Base-by-base conservation (phyloP, 441 rosid genomes). In the Capsella rubella region DNA sequence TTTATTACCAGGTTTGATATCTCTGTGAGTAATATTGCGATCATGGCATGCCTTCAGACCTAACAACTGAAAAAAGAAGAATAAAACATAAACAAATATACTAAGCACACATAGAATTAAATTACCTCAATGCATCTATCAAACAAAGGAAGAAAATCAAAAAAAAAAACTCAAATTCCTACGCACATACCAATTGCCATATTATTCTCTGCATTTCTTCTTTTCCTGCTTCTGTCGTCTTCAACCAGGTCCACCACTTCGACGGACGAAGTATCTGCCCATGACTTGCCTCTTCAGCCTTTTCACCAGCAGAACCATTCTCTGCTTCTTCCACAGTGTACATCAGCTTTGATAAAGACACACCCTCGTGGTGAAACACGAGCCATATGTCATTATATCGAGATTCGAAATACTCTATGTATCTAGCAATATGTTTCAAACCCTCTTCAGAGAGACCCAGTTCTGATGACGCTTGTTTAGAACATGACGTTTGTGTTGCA, bases 201-300 rank as follows among this genome's bases (percentile, higher is more conserved):
- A 95, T 82, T 75, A 95, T 84, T 84, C 71, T 85, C 77, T 91
- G 80, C 95, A 95, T 91, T 85, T 95, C 97, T 78, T 89, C 95
- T 74, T 87, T 82, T 66, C 99, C 97, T 60, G 89, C 84, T 70
- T 89, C 82, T 63, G 96, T 91, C 57, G 93, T 95, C 85, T 85
- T 95, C 88, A 95, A 79, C 99, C 98, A 91, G 60, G 82, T 89
- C 99, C 99, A 95, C 98, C 97, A 95, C 81, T 89, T 87, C 15
- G 99, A 95, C 8, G 98, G 97, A 68, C 80, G 87, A 80, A 95
- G 79, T 57, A 92, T 80, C 80, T 84, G 91, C 62, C 80, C 79
- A 46, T 50, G 90, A 69, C 82, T 90, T 68, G 73, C 83, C 63
- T 84, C 88, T 76, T 87, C 90, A 76, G 79, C 73, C 64, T 82